These are phyloP conservation scores for Adansonia grandidieri DNA, from an alignment of 441 rosid genomes.

Conservation along the genomic window DNA sequence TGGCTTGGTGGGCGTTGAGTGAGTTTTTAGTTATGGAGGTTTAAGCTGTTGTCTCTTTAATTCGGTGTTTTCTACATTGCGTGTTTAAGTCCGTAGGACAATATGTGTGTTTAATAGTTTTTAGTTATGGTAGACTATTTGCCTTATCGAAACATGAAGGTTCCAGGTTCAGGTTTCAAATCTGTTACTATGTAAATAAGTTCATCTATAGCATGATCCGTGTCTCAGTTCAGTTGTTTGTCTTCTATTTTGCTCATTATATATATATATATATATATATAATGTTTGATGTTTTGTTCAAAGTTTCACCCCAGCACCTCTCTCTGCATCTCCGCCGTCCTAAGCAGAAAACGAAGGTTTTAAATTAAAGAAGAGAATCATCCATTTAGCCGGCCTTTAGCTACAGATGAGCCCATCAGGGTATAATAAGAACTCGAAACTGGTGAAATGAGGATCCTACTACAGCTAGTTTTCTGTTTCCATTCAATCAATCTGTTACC, in stretches of 20 bases:
- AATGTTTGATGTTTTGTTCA: not conserved
- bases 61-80: not conserved
- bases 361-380: not conserved
- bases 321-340: not conserved
- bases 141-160: not conserved
- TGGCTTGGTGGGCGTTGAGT: not conserved
- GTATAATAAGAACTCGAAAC: not conserved
- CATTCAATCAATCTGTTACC: too few relatives aligned
- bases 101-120: not conserved
- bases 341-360: not conserved
- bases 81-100: not conserved
- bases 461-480: too few relatives aligned
- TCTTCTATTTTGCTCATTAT: not conserved
- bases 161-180: constrained; percentile 8
- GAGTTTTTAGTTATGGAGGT: constrained; percentile 5
- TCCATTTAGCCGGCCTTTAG: too few relatives aligned
- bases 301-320: not conserved
- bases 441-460: not conserved
- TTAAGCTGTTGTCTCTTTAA: not conserved
- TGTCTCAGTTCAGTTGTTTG: not conserved
- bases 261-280: not conserved
- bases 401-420: not conserved
- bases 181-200: not conserved
- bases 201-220: constrained; percentile 1
- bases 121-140: not conserved